phyloP scores from a whole-genome alignment of 768 basidiomycete species.

The Suillus placidus region DNA sequence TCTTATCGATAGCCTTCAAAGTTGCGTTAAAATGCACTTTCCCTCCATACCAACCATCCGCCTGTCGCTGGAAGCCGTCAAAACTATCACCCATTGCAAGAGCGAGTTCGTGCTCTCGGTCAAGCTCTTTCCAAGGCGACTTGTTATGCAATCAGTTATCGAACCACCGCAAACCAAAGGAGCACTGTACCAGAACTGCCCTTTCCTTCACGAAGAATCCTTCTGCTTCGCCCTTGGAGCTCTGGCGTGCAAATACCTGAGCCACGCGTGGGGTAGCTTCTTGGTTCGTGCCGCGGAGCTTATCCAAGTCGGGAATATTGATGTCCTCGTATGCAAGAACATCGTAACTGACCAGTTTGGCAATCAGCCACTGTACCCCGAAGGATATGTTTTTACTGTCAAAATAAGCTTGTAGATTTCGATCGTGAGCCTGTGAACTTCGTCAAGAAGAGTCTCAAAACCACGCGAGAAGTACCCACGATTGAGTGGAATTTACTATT shows the following conservation, averaged over 20 bases:
- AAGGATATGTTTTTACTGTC: slow-evolving; percentile 38
- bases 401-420: slow-evolving; percentile 22
- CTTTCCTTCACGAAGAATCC: slow-evolving; percentile 18
- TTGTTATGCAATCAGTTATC: slow-evolving; percentile 26
- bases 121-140: slow-evolving; percentile 67
- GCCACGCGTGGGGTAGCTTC: slow-evolving; percentile 31
- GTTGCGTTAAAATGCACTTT: slow-evolving; percentile 56
- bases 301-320: slow-evolving; percentile 29
- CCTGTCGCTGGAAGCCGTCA: slow-evolving; percentile 41
- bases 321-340: slow-evolving; percentile 36
- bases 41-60: slow-evolving; percentile 60
- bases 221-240: slow-evolving; percentile 13
- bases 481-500: not conserved
- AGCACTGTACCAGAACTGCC: slow-evolving; percentile 17
- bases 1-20: slow-evolving; percentile 26
- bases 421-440: slow-evolving; percentile 15
- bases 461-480: not conserved
- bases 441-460: not conserved
- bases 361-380: slow-evolving; percentile 59
- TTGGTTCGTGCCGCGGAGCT: slow-evolving; percentile 35
- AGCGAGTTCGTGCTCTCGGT: slow-evolving; percentile 48
- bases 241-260: slow-evolving; percentile 16
- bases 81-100: not conserved
- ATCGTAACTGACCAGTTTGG: slow-evolving; percentile 40
- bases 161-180: slow-evolving; percentile 19